Evolutionary conservation across 331 rosid genomes (phyloP), one percentile per base, ranked within the genome.

Genomic region (Rhamnella rubrinervis): DNA sequence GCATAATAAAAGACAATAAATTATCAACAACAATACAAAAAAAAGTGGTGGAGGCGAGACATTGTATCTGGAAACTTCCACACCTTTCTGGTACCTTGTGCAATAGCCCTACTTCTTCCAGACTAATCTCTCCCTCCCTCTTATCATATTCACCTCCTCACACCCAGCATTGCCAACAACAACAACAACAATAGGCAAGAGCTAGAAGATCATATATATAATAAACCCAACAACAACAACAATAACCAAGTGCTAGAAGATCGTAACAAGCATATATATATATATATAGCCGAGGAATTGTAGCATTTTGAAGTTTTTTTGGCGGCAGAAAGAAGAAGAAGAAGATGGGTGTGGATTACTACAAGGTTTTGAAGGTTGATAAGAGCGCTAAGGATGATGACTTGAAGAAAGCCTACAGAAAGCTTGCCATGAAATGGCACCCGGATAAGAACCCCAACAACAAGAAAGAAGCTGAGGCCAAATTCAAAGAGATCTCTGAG

Each of bases 351-450:
- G 95, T 88, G 23, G 97, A 90, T 58, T 90, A 88, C 60, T 90
- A 88, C 38, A 86, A 88, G 84, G 52, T 84, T 46, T 71, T 90
- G 84, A 82, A 86, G 83, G 95, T 90, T 7, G 90, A 84, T 14
- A 86, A 75, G 81, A 86, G 55, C 64, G 95, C 90, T n/a, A 80
- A 67, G 0, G 95, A 88, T 28, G 96, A 90, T 0, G 96, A 90
- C n/a, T 72, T 88, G 82, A 88, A 88, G 90, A 90, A 90, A 62
- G 92, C 95, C 25, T 90, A 88, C 67, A 75, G 92, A 72, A 90
- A 88, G 73, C 88, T 90, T 61, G 96, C 96, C 64, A 88, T 90
- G 96, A 90, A 90, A 69, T 90, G 96, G 96, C 96, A 90, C 68
- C 96, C 96, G 68, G 95, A 90, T 61, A 90, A 90, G 75, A 90